These are phyloP conservation scores for Solanum piurae DNA, from an alignment of 257 asterid genomes.

Conservation along the genomic window DNA sequence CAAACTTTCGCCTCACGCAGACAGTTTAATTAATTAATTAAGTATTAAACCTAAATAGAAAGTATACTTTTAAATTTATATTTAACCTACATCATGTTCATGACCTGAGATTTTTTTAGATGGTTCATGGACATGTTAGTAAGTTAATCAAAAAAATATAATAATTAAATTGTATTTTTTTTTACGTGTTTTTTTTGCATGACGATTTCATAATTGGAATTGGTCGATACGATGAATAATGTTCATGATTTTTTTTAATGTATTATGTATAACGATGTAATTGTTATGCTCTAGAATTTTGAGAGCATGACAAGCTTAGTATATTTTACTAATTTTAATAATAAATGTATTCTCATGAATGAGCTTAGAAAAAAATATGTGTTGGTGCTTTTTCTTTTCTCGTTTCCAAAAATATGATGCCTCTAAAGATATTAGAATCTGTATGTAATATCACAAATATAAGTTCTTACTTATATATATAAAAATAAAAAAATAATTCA, in stretches of 20 bases:
- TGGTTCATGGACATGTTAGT: background rate
- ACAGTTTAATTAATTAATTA: constrained; percentile 19
- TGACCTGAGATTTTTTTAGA: background rate
- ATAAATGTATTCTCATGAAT: background rate
- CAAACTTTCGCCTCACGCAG: constrained; percentile 53
- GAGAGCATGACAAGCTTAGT: background rate
- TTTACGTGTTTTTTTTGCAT: background rate
- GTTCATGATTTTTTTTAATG: background rate
- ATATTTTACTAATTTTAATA: background rate
- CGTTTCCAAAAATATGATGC: no score
- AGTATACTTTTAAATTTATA: background rate
- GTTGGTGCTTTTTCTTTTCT: background rate
- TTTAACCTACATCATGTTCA: background rate
- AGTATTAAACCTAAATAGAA: background rate
- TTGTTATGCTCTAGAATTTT: background rate
- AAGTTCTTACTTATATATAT: background rate
- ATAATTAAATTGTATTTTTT: background rate
- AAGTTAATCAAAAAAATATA: background rate
- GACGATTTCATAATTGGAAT: background rate
- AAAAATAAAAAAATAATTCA: background rate
- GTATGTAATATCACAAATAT: background rate
- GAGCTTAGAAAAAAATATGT: background rate
- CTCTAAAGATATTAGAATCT: no score
- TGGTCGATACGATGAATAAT: background rate
- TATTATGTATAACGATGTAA: background rate